Evolutionary conservation across 306 rosid species (phyloP), one percentile per base, ranked within the genome.

Genomic region (Argentina anserina): DNA sequence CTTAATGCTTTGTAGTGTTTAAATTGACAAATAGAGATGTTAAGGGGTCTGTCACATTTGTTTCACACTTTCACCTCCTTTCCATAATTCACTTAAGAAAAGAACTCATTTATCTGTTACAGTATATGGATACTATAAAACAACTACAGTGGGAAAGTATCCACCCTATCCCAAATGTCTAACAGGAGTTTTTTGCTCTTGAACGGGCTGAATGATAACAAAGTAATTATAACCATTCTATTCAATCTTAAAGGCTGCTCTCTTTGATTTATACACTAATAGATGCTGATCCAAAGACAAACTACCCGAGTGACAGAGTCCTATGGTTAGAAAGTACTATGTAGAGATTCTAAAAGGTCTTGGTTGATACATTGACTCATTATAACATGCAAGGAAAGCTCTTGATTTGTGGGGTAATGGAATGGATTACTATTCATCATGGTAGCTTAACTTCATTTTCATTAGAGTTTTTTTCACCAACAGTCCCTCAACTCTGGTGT

Each of bases 371-470:
- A 50, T 3, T 33, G 13, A 36, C 15, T 23, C n/a, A 33, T 14
- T 6, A 21, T 33, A 45, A 29, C 17, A 29, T 42, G 13, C 17
- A 43, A n/a, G 58, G 29, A 31, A 31, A 72, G 58, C 33, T 21
- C 69, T 41, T 59, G 18, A 49, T 23, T 21, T 50, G 21, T 21
- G 26, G 13, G 63, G 69, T 75, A 0, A 37, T 78, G 59, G 33
- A 28, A 55, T 50, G 26, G 31, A 46, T 49, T 59, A 45, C 47
- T 47, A 45, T 20, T 73, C 73, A 49, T 65, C 71, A 21, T 36
- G 29, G 33, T 39, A 55, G 60, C 73, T 71, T 71, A 55, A 80
- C 61, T 75, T 50, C 31, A 52, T 41, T 71, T 53, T 71, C 21
- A n/a, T n/a, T n/a, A n/a, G n/a, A n/a, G n/a, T n/a, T n/a, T n/a